Conservation (phyloP, 352 stramenopile genomes). For the Halophytophthora polymorphica region DNA sequence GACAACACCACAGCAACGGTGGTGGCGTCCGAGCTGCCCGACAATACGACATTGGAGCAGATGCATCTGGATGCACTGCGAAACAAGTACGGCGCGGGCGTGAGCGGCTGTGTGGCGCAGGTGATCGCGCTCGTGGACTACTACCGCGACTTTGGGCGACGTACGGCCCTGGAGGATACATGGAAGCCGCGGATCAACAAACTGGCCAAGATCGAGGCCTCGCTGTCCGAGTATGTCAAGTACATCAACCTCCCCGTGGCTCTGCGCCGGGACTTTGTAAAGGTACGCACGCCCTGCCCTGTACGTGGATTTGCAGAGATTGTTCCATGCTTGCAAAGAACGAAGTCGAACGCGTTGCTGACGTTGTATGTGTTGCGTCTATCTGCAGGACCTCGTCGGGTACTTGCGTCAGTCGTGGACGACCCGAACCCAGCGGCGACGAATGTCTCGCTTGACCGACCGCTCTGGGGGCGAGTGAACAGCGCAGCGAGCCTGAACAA, state of each 20-base stretch:
- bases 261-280: slow-evolving; percentile 55
- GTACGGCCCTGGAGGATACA: slow-evolving; percentile 61
- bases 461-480: not conserved
- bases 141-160: slow-evolving; percentile 74
- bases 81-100: slow-evolving; percentile 56
- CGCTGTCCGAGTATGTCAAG: slow-evolving; percentile 63
- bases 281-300: slow-evolving; percentile 20
- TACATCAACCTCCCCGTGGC: slow-evolving; percentile 54
- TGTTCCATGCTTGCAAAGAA: not conserved
- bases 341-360: too few relatives aligned
- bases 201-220: slow-evolving; percentile 70
- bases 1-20: too few relatives aligned
- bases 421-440: slow-evolving; percentile 10
- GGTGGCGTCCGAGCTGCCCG: too few relatives aligned
- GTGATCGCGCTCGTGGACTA: slow-evolving; percentile 82
- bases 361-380: not conserved
- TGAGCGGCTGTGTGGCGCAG: slow-evolving; percentile 65
- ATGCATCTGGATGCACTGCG: slow-evolving; percentile 36
- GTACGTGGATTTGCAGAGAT: not conserved
- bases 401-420: slow-evolving; percentile 46
- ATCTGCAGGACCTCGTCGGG: slow-evolving; percentile 42
- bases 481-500: too few relatives aligned
- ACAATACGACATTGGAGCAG: not conserved
- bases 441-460: not conserved
- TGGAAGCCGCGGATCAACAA: slow-evolving; percentile 74